phyloP scores from a whole-genome alignment of 306 rosid genomes.

The Sesbania bispinosa region DNA sequence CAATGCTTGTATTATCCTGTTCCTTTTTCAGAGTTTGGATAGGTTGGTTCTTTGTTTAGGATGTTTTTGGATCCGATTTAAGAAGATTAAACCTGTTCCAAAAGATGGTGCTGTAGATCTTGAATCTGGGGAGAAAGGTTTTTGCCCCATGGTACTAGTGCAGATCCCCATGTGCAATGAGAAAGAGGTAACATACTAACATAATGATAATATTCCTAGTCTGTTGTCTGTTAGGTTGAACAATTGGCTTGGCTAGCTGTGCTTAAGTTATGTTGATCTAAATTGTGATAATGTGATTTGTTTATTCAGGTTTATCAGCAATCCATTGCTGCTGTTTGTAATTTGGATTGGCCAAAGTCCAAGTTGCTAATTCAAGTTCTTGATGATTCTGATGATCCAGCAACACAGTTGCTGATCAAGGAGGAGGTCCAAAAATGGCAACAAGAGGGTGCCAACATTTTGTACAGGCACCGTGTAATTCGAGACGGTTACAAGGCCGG shows the following conservation, averaged over 20 bases:
- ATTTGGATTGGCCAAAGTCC: slow-evolving; percentile 88
- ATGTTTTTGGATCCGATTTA: slow-evolving; percentile 85
- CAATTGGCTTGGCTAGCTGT: not conserved
- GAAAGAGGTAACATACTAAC: slow-evolving; percentile 72
- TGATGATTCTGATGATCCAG: slow-evolving; percentile 94
- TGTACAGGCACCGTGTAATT: slow-evolving; percentile 81
- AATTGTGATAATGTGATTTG: not conserved
- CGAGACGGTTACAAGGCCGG: slow-evolving; percentile 98
- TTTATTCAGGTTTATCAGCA: slow-evolving; percentile 81
- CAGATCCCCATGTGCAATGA: slow-evolving; percentile 99
- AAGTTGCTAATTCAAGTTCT: slow-evolving; percentile 77
- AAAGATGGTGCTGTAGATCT: slow-evolving; percentile 49
- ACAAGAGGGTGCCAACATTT: slow-evolving; percentile 70
- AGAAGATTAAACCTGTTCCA: slow-evolving; percentile 75
- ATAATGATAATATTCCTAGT: not conserved
- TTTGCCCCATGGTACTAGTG: slow-evolving; percentile 88
- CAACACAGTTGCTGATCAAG: slow-evolving; percentile 58
- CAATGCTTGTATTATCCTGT: slow-evolving; percentile 74
- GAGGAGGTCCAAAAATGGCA: slow-evolving; percentile 93
- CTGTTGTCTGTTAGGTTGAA: not conserved
- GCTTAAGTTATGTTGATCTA: not conserved
- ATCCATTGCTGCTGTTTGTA: slow-evolving; percentile 86
- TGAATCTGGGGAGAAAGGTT: slow-evolving; percentile 76
- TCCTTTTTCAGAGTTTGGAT: slow-evolving; percentile 84
- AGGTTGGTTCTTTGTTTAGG: slow-evolving; percentile 76